phyloP scores from a whole-genome alignment of 805 yeast genomes.

The Candida golubevii region DNA sequence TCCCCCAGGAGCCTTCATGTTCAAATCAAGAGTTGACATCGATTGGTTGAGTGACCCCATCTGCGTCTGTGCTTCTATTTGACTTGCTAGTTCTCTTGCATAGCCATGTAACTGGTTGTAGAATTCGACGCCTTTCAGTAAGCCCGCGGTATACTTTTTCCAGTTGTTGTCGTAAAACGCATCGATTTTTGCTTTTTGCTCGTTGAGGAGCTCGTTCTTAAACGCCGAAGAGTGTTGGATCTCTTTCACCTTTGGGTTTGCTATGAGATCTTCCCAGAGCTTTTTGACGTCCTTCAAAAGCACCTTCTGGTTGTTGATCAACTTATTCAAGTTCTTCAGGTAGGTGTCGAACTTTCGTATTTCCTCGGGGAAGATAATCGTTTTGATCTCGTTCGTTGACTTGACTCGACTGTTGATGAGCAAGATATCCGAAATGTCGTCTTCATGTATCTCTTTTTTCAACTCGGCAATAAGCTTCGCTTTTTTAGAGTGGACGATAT shows the following conservation, averaged over 20 bases:
- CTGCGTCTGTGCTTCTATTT: constrained; percentile 18
- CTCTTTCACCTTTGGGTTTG: constrained; percentile 32
- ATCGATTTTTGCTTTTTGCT: constrained; percentile 35
- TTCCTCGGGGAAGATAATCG: constrained; percentile 60
- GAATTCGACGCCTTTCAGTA: constrained; percentile 57
- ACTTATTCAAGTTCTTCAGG: constrained; percentile 59
- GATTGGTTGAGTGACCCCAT: constrained; percentile 5
- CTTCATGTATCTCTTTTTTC: constrained; percentile 66
- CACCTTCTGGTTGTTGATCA: constrained; percentile 60
- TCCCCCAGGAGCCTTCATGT: constrained; percentile 4
- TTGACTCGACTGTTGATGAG: constrained; percentile 58
- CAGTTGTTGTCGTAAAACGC: constrained; percentile 51
- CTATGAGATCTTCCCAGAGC: constrained; percentile 27
- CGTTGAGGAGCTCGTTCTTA: constrained; percentile 30
- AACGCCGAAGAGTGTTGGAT: constrained; percentile 41
- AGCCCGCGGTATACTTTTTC: constrained; percentile 54
- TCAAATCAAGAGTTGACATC: constrained; percentile 10
- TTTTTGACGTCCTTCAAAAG: constrained; percentile 33
- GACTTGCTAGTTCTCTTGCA: constrained; percentile 25
- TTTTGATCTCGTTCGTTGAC: constrained; percentile 52
- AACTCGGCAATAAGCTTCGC: constrained; percentile 55
- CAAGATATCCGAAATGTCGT: constrained; percentile 77
- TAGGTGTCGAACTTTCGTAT: constrained; percentile 71
- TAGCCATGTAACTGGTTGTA: constrained; percentile 49
- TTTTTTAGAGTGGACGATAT: constrained; percentile 61